Evolutionary conservation across 805 yeast genomes (phyloP), one percentile per base, ranked within the genome.

Genomic region (Metschnikowia anglica): DNA sequence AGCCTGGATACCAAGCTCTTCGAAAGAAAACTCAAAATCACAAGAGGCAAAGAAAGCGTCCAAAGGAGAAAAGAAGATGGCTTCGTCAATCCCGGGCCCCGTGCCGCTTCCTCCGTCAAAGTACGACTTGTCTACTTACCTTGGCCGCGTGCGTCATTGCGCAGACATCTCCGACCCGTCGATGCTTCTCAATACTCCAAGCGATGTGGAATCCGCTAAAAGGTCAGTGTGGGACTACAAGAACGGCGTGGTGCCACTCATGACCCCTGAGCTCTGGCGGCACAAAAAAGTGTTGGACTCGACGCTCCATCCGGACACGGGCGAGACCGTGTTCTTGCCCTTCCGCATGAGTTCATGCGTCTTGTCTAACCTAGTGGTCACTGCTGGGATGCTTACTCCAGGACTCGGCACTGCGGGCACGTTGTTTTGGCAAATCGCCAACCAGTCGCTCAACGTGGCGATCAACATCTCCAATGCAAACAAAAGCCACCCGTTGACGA

Each of bases 281-380:
- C 93, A 96, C 8, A 91, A 91, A 67, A 80, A 80, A 61, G 73
- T 87, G 24, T 73, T 93, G 55, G 98, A 93, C 65, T 88, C 97
- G 1, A 83, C 97, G 1, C 79, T 89, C 31, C 99, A 93, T 64
- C 99, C 99, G 38, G 99, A 93, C 61, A 91, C 95, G 5, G 97
- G 97, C 1, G 93, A 88, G 56, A 85, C 95, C 1, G 97, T 93
- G 10, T 61, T 87, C 21, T 71, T 93, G 41, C 99, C 99, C 2
- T 93, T 93, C 68, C 79, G 99, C 66, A 93, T 93, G 99, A 88
- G 97, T 18, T 84, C 91, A 24, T 88, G 93, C 69, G 99, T 93
- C 13, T 70, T 93, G 41, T 88, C 96, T 9, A 93, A 93, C 63
- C 68, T 93, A 65, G 91, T 91, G 17, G 98, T 93, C 37, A 91